Evolutionary conservation across 1,284 basidiomycete genomes (phyloP), one percentile per base, ranked within the genome.

Genomic region (Sanghuangporus sanghuang): DNA sequence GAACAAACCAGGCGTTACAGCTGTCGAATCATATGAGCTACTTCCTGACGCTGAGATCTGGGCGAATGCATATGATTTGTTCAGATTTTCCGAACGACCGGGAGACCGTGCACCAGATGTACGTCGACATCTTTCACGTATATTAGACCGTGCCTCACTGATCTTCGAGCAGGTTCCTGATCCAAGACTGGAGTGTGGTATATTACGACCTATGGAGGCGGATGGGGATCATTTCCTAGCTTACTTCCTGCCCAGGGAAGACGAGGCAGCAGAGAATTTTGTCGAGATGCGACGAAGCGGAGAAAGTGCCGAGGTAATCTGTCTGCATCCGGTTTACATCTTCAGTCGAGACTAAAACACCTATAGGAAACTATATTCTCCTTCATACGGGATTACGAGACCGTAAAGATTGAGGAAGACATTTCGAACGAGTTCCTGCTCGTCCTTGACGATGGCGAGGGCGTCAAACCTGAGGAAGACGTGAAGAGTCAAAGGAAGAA

Each of bases 51-150:
- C 84, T 2, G 88, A 92, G 61, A 87, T 93, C 32, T 97, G 93
- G 92, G 84, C 90, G 54, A 96, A 95, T 72, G 86, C 89, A 65
- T 96, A 95, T 73, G 92, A 95, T 70, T 74, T 96, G 64, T 90
- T 96, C 79, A 81, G 89, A 67, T 97, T 95, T 72, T 88, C 89
- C 11, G 95, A 97, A 72, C 80, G 93, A 21, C 95, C 95, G 21
- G 91, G 92, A 11, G 90, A 94, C 60, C 80, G 86, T 46, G 69
- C 82, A 6, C 72, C 83, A 16, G 88, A 92, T 70, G 87, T 87
- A 62, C 61, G 82, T 72, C 27, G 23, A 58, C 50, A 40, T 52
- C 50, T 7, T 52, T 50, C 14, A 35, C 14, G 59, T 48, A 39
- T 14, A 12, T 23, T 16, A 11, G 40, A 35, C 59, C 38, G 50